Evolutionary conservation across 2,329 filamentous ascomycete species (phyloP).

Genomic region (Ophiostoma populinum): DNA sequence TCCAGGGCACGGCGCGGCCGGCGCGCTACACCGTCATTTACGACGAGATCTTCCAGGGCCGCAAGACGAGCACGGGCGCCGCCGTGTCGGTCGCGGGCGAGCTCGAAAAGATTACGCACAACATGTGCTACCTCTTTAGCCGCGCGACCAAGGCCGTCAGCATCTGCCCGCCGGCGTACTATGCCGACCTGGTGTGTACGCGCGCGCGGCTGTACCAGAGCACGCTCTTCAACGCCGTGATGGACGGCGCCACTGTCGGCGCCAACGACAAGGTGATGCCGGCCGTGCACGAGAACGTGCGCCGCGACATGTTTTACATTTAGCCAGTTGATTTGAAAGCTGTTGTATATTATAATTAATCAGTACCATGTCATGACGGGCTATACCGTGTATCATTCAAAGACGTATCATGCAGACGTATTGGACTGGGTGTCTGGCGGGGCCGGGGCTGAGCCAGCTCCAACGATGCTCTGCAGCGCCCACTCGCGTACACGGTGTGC

Average conservation of each 20-base stretch:
- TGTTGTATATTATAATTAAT: too few relatives aligned
- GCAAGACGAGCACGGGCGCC: conserved; percentile 14
- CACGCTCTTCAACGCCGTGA: conserved; percentile 34
- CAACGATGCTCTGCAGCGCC: conserved; percentile 50
- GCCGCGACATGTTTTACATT: conserved; percentile 39
- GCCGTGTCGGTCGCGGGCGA: conserved; percentile 37
- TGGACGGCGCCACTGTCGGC: conserved; percentile 16
- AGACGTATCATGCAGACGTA: neutral
- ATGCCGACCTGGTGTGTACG: conserved; percentile 72
- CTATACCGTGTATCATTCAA: conserved; percentile 10
- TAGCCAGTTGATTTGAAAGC: conserved; percentile 14
- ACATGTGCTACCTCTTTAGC: conserved; percentile 69
- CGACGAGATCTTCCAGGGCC: conserved; percentile 46
- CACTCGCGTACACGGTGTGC: conserved; percentile 54
- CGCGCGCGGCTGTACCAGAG: conserved; percentile 57
- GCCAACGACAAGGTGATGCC: conserved; percentile 27
- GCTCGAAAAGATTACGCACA: conserved; percentile 57
- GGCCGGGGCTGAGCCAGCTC: neutral
- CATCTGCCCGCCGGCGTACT: conserved; percentile 78
- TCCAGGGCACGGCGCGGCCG: conserved; percentile 49
- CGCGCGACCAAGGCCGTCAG: conserved; percentile 79
- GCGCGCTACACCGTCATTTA: conserved; percentile 68
- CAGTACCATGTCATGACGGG: too few relatives aligned
- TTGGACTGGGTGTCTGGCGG: conserved; percentile 14
- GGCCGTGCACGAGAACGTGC: conserved; percentile 25